phyloP scores from a whole-genome alignment of 1,284 basidiomycete species.

The Boletus mariae region DNA sequence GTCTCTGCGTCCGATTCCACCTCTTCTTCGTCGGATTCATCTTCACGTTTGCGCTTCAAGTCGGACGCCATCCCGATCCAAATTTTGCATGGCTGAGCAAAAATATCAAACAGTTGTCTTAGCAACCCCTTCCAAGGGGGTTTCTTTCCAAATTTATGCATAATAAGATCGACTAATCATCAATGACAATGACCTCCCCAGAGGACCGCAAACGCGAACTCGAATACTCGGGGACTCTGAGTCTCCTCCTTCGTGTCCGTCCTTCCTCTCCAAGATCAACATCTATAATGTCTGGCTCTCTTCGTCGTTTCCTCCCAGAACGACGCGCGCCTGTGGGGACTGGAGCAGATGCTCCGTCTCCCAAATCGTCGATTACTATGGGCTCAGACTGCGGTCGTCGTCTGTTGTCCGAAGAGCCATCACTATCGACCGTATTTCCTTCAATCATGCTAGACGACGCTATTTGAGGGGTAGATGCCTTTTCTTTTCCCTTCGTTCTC shows the following conservation, averaged over 20 bases:
- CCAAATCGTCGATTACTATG: constrained; percentile 51
- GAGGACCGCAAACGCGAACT: constrained; percentile 13
- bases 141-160: background rate
- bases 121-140: background rate
- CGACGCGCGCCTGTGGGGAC: background rate
- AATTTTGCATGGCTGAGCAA: background rate
- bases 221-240: constrained; percentile 9
- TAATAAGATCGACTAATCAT: constrained; percentile 29
- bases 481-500: constrained; percentile 42
- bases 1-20: constrained; percentile 2
- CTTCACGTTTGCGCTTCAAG: constrained; percentile 33
- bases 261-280: constrained; percentile 28
- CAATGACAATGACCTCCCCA: constrained; percentile 42
- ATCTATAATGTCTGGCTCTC: constrained; percentile 25
- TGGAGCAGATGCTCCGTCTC: constrained; percentile 34
- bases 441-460: constrained; percentile 7
- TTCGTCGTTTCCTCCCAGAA: constrained; percentile 25
- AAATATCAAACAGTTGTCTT: background rate
- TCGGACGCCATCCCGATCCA: constrained; percentile 19
- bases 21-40: constrained; percentile 5
- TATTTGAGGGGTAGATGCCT: constrained; percentile 12
- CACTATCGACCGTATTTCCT: background rate
- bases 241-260: constrained; percentile 15
- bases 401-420: constrained; percentile 12
- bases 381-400: constrained; percentile 27